A percentile compares a stretch with the other conserved stretches of the same genome.
Evolutionary conservation across 2,329 filamentous ascomycete genomes (phyloP).

Genomic region (Fonsecaea pugnacius): DNA sequence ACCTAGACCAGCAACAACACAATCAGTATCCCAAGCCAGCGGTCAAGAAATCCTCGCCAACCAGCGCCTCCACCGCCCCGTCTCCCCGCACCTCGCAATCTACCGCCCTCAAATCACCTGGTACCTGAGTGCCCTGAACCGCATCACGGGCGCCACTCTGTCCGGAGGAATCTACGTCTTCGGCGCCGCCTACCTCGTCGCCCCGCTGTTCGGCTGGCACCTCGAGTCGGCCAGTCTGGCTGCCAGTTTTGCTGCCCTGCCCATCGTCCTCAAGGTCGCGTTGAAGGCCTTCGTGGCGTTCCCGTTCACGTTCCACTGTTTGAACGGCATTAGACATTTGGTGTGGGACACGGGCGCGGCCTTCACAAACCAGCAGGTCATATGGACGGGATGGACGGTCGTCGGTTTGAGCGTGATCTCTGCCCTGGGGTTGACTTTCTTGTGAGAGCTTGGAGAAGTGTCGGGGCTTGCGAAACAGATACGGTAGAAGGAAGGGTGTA

Average conservation of each 20-base stretch:
- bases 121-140: conserved; percentile 75
- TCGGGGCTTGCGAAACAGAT: not conserved
- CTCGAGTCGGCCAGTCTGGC: conserved; percentile 67
- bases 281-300: conserved; percentile 64
- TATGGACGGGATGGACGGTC: conserved; percentile 41
- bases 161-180: conserved; percentile 79
- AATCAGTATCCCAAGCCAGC: conserved; percentile 61
- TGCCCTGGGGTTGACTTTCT: conserved; percentile 31
- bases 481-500: conserved; percentile 7
- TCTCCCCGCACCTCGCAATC: conserved; percentile 82
- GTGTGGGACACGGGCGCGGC: conserved; percentile 68
- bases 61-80: conserved; percentile 80
- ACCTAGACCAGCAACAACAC: conserved; percentile 33
- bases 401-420: conserved; percentile 31
- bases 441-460: conserved; percentile 5
- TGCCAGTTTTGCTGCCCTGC: conserved; percentile 66
- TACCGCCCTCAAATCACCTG: conserved; percentile 87
- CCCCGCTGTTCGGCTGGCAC: conserved; percentile 75
- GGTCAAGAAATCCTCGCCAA: conserved; percentile 70
- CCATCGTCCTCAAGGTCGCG: conserved; percentile 61
- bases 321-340: conserved; percentile 74
- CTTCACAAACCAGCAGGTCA: conserved; percentile 68
- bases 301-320: conserved; percentile 70
- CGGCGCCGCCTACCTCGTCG: conserved; percentile 77
- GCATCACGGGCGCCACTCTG: conserved; percentile 77